Evolutionary conservation across 306 rosid genomes (phyloP).

Genomic region (Vigna mungo): DNA sequence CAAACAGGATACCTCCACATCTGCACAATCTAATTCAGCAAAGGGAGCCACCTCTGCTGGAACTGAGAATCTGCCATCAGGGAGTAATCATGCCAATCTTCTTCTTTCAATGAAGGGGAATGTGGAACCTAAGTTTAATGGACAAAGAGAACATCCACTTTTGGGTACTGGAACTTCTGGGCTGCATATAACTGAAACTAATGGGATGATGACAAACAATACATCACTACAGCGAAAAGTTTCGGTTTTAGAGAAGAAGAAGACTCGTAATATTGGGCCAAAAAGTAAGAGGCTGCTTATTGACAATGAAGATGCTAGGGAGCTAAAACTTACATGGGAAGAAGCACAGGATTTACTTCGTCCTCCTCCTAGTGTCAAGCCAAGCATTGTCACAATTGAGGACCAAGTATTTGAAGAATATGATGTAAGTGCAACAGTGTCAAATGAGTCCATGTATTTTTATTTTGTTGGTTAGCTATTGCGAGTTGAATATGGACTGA

Average conservation of each 20-base stretch:
- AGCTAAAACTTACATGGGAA: slow-evolving; percentile 96
- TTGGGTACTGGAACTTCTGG: slow-evolving; percentile 56
- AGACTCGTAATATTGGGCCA: slow-evolving; percentile 86
- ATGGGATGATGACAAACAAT: slow-evolving; percentile 51
- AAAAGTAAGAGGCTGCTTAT: slow-evolving; percentile 87
- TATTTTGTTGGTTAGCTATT: slow-evolving; percentile 27
- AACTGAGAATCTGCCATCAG: slow-evolving; percentile 62
- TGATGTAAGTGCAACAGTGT: slow-evolving; percentile 67
- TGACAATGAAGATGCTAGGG: slow-evolving; percentile 83
- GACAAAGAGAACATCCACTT: slow-evolving; percentile 51
- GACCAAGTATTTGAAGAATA: slow-evolving; percentile 94
- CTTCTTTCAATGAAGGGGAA: slow-evolving; percentile 58
- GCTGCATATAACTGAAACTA: slow-evolving; percentile 59
- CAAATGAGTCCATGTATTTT: slow-evolving; percentile 8
- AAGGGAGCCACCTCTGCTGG: slow-evolving; percentile 62
- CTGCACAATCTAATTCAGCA: slow-evolving; percentile 60
- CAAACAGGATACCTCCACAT: slow-evolving; percentile 69
- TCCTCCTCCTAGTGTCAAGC: slow-evolving; percentile 83
- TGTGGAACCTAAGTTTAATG: slow-evolving; percentile 53
- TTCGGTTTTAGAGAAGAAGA: slow-evolving; percentile 72
- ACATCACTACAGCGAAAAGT: slow-evolving; percentile 56
- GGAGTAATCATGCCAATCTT: slow-evolving; percentile 61
- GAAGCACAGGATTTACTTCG: slow-evolving; percentile 99
- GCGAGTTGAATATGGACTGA: slow-evolving; percentile 1
- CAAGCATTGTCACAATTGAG: slow-evolving; percentile 83